Conservation (phyloP, 768 basidiomycete genomes). For the Naganishia antarctica region DNA sequence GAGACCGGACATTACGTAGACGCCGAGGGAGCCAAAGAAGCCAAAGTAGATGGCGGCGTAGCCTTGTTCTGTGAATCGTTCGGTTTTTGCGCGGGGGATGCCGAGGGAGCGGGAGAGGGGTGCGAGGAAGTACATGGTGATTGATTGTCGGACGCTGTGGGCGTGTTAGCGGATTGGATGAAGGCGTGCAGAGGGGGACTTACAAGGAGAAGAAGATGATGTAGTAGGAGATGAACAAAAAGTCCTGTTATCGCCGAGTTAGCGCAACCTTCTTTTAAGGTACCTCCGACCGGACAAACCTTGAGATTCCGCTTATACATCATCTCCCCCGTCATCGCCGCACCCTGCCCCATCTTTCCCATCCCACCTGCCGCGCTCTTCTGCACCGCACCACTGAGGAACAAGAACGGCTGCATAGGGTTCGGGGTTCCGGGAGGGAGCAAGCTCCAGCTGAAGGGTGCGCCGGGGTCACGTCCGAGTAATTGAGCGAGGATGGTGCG, state of each 20-base stretch:
- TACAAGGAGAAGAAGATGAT: slow-evolving; percentile 80
- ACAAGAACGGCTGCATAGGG: slow-evolving; percentile 68
- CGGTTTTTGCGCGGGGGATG: slow-evolving; percentile 65
- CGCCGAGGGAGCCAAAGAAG: slow-evolving; percentile 66
- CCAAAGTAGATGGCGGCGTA: slow-evolving; percentile 80
- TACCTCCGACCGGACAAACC: neutral
- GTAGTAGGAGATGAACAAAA: slow-evolving; percentile 74
- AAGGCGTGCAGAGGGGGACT: neutral
- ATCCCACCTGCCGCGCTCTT: slow-evolving; percentile 21
- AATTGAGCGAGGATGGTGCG: slow-evolving; percentile 3
- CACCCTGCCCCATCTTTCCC: slow-evolving; percentile 18
- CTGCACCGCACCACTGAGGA: slow-evolving; percentile 52
- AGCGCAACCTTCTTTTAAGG: neutral
- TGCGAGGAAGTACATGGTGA: slow-evolving; percentile 62
- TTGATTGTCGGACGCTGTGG: slow-evolving; percentile 61
- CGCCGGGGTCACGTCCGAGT: slow-evolving; percentile 1
- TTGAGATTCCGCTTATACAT: slow-evolving; percentile 19
- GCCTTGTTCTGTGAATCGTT: slow-evolving; percentile 77
- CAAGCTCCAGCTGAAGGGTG: slow-evolving; percentile 23
- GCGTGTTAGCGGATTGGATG: neutral
- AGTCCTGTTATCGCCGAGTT: slow-evolving; percentile 53
- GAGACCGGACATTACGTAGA: slow-evolving; percentile 70
- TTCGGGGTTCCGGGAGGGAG: slow-evolving; percentile 54
- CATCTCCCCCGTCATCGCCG: slow-evolving; percentile 8
- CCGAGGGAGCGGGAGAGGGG: slow-evolving; percentile 69